Base-by-base conservation (phyloP, 2,329 filamentous ascomycete species). In the Nemania sp. region DNA sequence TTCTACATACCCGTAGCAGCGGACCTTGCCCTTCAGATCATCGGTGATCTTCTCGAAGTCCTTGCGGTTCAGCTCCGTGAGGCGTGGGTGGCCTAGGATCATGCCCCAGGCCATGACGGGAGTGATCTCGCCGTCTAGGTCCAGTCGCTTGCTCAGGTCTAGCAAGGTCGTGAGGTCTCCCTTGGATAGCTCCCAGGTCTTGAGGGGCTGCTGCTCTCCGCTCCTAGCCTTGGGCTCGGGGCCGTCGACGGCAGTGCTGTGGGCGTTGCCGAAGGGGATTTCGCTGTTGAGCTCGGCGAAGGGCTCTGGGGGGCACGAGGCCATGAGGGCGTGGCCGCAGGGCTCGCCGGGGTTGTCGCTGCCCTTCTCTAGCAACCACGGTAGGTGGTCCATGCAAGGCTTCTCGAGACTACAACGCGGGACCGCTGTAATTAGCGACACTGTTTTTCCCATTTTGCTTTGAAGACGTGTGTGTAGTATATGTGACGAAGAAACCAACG, bases 101-200 rank as follows among this genome's bases (percentile, higher is more conserved):
- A 93, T 92, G 57, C 93, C 92, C 89, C 96, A 95, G 0, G 94
- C 94, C 93, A 97, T 97, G 72, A 98, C 92, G 0, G 96, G 96
- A 20, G 95, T 98, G 75, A 98, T 93, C 81, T 97, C 93, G 60
- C 93, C 93, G 69, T 96, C 93, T 1, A 96, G 88, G 73, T 96
- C 90, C 27, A 98, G 85, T 74, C 90, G 89, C 73, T 90, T 88
- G 81, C 93, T 97, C 63, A 98, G 86, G 77, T 97, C 92, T 68
- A 98, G 87, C 62, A 98, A 84, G 62, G 92, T 97, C 59, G 90
- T 84, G 57, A 99, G 85, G 75, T 96, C 93, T 43, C 87, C 87
- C 77, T 91, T 92, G 67, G 87, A 89, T 5, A 96, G 82, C 77
- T 96, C 91, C 82, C 93, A 95, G 57, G 94, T 95, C 78, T 92